phyloP scores from a whole-genome alignment of 306 rosid species.

The Sicyos baderoa region DNA sequence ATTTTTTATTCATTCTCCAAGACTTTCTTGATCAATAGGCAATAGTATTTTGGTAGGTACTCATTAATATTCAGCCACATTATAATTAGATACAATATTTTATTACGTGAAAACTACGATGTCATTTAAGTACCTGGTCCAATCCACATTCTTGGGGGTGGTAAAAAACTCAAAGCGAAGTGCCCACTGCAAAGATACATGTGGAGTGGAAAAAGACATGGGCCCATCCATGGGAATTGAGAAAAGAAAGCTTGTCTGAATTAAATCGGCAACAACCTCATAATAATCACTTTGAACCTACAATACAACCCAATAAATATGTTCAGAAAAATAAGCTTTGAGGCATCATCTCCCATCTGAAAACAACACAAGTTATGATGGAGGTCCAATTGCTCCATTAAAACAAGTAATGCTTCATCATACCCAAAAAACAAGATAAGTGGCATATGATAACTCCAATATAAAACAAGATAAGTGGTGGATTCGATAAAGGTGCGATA shows the following conservation, averaged over 20 bases:
- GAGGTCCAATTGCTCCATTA: neutral
- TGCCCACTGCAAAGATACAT: conserved; percentile 84
- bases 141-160: conserved; percentile 76
- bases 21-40: too few species aligned
- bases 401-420: neutral
- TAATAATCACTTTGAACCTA: conserved; percentile 94
- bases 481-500: too few species aligned
- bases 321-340: neutral
- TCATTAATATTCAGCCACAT: neutral
- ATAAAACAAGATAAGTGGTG: too few species aligned
- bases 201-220: conserved; percentile 94
- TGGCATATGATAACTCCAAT: too few species aligned
- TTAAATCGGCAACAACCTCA: conserved; percentile 90
- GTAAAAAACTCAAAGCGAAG: conserved; percentile 94
- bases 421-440: neutral
- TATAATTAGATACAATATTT: neutral
- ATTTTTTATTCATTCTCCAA: too few species aligned
- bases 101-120: too few species aligned
- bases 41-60: neutral
- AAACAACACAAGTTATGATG: neutral
- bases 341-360: neutral
- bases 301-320: conserved; percentile 18
- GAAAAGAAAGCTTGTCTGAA: conserved; percentile 95
- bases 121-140: conserved; percentile 63
- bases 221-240: conserved; percentile 98